Base-by-base conservation (phyloP, 768 basidiomycete species). In the Amanita rubescens region DNA sequence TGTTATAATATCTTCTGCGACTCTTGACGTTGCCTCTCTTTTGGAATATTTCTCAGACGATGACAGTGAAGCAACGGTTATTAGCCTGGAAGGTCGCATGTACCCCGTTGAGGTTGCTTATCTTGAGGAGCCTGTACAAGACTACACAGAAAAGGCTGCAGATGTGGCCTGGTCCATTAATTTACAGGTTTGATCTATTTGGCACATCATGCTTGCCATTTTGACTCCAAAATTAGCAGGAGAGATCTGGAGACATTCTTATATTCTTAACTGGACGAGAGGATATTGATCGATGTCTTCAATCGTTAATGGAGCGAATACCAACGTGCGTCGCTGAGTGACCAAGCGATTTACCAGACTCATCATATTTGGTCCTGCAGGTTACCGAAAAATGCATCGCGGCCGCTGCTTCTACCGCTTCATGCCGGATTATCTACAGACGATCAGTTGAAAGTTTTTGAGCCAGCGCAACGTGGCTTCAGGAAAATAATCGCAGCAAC, bases 101-200 rank as follows among this genome's bases (percentile, higher is more conserved):
- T 96, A 86, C 67, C 95, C 96, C 2, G 94, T 99, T 3, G 90
- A 99, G 61, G 79, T 95, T 14, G 90, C 88, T 17, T 96, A 96
- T 69, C 73, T 94, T 2, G 73, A 82, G 56, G 81, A 91, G 53
- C 84, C 95, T 6, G 73, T 77, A 4, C 68, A 81, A 2, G 90
- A 98, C 63, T 95, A 97, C 60, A 81, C 92, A 14, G 77, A 75
- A 56, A 83, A 78, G 60, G 92, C 94, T 7, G 90, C 90, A 4
- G 81, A 90, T 63, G 82, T 88, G 1, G 82, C 87, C 12, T 90
- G 88, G 79, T 87, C 88, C 61, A 83, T 95, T 22, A 84, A 89
- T 54, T 55, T 79, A 32, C 84, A 90, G 78, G 94, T 92, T 20
- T 35, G 4, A 35, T 41, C 39, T 9, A 27, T 3, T 34, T n/a